phyloP scores from a whole-genome alignment of 148 eudicot species.

The Vaccinium corymbosum region DNA sequence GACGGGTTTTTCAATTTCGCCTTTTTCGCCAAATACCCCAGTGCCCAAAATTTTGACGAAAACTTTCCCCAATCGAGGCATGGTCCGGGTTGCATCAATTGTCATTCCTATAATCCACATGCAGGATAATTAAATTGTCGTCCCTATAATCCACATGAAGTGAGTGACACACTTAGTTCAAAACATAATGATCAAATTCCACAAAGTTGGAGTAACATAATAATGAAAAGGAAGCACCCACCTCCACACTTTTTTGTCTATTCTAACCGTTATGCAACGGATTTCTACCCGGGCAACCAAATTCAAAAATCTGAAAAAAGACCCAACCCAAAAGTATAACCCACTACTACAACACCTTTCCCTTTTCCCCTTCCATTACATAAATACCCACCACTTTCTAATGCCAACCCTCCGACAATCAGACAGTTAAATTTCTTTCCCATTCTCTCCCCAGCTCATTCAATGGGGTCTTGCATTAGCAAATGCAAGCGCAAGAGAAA shows the following conservation, averaged over 20 bases:
- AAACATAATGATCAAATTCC: not conserved
- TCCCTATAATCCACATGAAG: too few relatives aligned
- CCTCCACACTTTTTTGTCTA: constrained; percentile 8
- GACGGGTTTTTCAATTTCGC: too few relatives aligned
- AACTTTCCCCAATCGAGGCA: too few relatives aligned
- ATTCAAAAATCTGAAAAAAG: constrained; percentile 41
- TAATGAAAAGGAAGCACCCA: constrained; percentile 11
- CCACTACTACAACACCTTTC: constrained; percentile 20
- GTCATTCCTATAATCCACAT: too few relatives aligned
- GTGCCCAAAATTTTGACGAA: too few relatives aligned
- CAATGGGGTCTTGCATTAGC: constrained; percentile 76
- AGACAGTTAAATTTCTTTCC: constrained; percentile 1
- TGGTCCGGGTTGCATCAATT: too few relatives aligned
- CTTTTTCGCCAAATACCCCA: too few relatives aligned
- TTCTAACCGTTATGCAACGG: constrained; percentile 57
- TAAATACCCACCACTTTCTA: not conserved
- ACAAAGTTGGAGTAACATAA: not conserved
- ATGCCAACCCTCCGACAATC: not conserved
- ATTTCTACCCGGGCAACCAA: constrained; percentile 44
- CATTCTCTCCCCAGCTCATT: not conserved
- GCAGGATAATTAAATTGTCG: too few relatives aligned
- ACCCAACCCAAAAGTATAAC: constrained; percentile 17
- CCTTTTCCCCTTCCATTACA: constrained; percentile 18
- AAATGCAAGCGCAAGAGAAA: constrained; percentile 63
- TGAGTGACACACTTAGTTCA: not conserved